These are phyloP conservation scores for Ascosphaera apis DNA, from an alignment of 2,329 filamentous ascomycete genomes.

Conservation along the genomic window DNA sequence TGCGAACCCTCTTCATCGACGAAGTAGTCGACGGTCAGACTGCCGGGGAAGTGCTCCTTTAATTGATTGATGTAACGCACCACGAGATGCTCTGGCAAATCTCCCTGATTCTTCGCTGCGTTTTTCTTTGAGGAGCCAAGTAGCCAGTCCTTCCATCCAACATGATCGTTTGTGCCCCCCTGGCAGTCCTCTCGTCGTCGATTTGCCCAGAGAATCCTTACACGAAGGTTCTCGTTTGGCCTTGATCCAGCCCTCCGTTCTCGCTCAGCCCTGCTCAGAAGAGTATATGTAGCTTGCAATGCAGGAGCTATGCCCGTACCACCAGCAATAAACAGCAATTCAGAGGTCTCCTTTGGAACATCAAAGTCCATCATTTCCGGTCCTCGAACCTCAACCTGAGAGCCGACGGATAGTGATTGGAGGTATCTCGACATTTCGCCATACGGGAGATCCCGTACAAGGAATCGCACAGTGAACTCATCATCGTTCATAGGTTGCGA, in stretches of 20 bases:
- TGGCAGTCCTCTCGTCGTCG: slow-evolving; percentile 40
- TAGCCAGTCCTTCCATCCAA: slow-evolving; percentile 8
- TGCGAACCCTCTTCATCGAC: slow-evolving; percentile 57
- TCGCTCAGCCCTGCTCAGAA: too few species aligned
- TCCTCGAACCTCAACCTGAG: slow-evolving; percentile 52
- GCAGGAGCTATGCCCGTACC: slow-evolving; percentile 85
- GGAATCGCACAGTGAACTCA: slow-evolving; percentile 36
- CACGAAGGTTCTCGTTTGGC: slow-evolving; percentile 16
- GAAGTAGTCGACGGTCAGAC: slow-evolving; percentile 47
- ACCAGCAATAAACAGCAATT: slow-evolving; percentile 66
- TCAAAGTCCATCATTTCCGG: slow-evolving; percentile 50
- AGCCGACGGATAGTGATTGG: slow-evolving; percentile 36
- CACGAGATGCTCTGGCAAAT: slow-evolving; percentile 17
- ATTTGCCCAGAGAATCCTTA: slow-evolving; percentile 70
- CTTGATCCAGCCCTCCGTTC: too few species aligned
- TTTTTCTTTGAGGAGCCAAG: not conserved
- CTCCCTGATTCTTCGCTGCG: slow-evolving; percentile 1
- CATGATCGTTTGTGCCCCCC: slow-evolving; percentile 32
- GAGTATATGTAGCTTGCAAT: slow-evolving; percentile 48
- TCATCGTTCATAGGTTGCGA: slow-evolving; percentile 9
- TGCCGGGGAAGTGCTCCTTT: slow-evolving; percentile 31
- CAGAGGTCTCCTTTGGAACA: slow-evolving; percentile 29
- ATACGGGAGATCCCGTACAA: slow-evolving; percentile 53
- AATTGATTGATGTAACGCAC: slow-evolving; percentile 40
- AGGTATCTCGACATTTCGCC: slow-evolving; percentile 79